Percentiles rank a stretch among this genome's conserved stretches.
These are phyloP conservation scores for Psophocarpus tetragonolobus DNA, from an alignment of 306 rosid species.

Conservation along the genomic window DNA sequence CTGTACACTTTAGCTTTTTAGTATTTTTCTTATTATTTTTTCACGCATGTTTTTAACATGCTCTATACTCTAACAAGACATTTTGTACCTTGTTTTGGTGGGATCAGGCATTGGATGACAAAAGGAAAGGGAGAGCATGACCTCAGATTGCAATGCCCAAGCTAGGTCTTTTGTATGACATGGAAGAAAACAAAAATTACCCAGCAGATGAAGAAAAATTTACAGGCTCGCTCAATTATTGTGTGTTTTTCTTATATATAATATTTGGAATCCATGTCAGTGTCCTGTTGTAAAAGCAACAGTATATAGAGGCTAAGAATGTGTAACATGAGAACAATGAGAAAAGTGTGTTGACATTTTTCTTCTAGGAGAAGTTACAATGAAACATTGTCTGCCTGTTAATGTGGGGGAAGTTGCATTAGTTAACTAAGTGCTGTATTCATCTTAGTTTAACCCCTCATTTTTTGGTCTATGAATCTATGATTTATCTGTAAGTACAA, in stretches of 20 bases:
- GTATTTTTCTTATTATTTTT: neutral
- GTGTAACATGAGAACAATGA: neutral
- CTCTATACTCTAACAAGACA: neutral
- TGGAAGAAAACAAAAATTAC: neutral
- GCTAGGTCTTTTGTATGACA: neutral
- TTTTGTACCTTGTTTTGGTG: slow-evolving; percentile 31
- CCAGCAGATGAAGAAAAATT: neutral
- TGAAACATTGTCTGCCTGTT: neutral
- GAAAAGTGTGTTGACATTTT: neutral
- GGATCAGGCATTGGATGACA: slow-evolving; percentile 55
- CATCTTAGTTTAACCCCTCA: neutral
- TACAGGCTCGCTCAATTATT: slow-evolving; percentile 26
- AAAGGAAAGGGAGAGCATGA: slow-evolving; percentile 53
- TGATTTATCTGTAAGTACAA: neutral
- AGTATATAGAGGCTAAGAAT: slow-evolving; percentile 15
- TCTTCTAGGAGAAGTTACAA: neutral
- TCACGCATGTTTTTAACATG: neutral
- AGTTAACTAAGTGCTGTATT: neutral
- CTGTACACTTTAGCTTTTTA: neutral
- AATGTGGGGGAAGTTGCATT: neutral
- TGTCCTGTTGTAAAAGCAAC: slow-evolving; percentile 1
- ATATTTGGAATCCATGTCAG: neutral
- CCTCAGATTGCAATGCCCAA: neutral
- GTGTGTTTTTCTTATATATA: neutral
- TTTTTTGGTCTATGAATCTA: neutral